Conservation (phyloP, 306 rosid genomes). For the Morella rubra region DNA sequence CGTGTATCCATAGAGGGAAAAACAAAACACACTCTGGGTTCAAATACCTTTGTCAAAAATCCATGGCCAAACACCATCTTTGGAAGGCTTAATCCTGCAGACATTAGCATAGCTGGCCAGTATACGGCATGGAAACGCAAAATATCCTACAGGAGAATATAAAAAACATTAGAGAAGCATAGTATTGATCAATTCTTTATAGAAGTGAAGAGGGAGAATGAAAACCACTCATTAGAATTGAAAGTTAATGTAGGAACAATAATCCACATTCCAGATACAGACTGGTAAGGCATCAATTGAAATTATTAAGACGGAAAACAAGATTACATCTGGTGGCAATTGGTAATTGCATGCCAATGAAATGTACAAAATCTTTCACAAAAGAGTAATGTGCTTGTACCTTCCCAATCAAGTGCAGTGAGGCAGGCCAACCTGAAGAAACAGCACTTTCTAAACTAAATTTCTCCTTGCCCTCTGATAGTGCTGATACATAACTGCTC, state of each 20-base stretch:
- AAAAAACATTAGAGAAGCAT: slow-evolving; percentile 14
- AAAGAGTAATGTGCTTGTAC: slow-evolving; percentile 33
- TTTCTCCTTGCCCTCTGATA: slow-evolving; percentile 63
- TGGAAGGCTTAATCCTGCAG: slow-evolving; percentile 88
- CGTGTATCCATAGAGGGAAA: slow-evolving; percentile 20
- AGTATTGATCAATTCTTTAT: neutral
- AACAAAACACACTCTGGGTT: slow-evolving; percentile 20
- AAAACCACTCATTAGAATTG: neutral
- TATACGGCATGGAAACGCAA: slow-evolving; percentile 95
- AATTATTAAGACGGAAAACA: neutral
- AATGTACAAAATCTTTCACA: neutral
- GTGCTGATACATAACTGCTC: slow-evolving; percentile 88
- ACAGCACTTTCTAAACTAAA: slow-evolving; percentile 57
- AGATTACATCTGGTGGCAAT: slow-evolving; percentile 13
- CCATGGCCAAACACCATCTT: slow-evolving; percentile 98
- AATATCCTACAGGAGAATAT: slow-evolving; percentile 64
- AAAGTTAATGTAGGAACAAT: neutral
- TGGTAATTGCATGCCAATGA: neutral
- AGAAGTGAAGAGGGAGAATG: neutral
- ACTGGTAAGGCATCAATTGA: neutral
- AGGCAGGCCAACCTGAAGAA: slow-evolving; percentile 91
- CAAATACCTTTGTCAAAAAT: slow-evolving; percentile 85
- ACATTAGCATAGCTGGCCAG: slow-evolving; percentile 99
- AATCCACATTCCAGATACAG: neutral
- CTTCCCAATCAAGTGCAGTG: slow-evolving; percentile 96